A percentile compares a stretch with the other conserved stretches of the same genome.
These are phyloP conservation scores for Chaetomium sp. DNA, from an alignment of 2,329 filamentous ascomycete genomes.

Conservation along the genomic window DNA sequence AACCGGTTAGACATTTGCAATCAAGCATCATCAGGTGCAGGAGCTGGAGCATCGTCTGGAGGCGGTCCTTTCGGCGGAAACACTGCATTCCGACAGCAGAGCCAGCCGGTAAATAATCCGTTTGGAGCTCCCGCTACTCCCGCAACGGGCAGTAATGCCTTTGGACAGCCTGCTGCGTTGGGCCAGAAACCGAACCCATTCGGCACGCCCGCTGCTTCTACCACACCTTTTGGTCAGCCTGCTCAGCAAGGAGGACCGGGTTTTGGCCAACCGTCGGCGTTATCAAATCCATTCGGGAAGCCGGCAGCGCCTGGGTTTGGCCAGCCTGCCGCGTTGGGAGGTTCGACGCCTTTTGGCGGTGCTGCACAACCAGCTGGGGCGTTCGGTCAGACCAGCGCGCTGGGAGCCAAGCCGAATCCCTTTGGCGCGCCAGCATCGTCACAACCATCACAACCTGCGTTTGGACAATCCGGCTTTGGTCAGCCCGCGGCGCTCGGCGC, in stretches of 20 bases:
- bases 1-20: constrained; percentile 64
- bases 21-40: constrained; percentile 32
- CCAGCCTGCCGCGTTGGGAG: constrained; percentile 24
- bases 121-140: constrained; percentile 37
- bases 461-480: constrained; percentile 27
- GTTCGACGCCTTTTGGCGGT: constrained; percentile 26
- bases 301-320: constrained; percentile 29
- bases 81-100: constrained; percentile 36
- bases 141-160: constrained; percentile 21
- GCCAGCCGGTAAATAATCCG: constrained; percentile 24
- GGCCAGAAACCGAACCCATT: constrained; percentile 35
- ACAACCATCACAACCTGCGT: constrained; percentile 27
- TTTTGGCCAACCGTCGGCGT: constrained; percentile 33
- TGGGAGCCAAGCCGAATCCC: constrained; percentile 25
- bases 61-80: constrained; percentile 29
- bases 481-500: constrained; percentile 27
- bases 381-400: constrained; percentile 27
- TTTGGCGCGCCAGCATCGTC: constrained; percentile 34
- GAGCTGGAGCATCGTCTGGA: constrained; percentile 17
- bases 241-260: constrained; percentile 31
- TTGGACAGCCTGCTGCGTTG: constrained; percentile 36
- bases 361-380: constrained; percentile 14
- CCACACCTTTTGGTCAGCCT: constrained; percentile 30
- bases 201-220: constrained; percentile 39
- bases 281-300: too few species aligned